phyloP scores from a whole-genome alignment of 495 filamentous ascomycete genomes.

The Neurospora sublineolata region DNA sequence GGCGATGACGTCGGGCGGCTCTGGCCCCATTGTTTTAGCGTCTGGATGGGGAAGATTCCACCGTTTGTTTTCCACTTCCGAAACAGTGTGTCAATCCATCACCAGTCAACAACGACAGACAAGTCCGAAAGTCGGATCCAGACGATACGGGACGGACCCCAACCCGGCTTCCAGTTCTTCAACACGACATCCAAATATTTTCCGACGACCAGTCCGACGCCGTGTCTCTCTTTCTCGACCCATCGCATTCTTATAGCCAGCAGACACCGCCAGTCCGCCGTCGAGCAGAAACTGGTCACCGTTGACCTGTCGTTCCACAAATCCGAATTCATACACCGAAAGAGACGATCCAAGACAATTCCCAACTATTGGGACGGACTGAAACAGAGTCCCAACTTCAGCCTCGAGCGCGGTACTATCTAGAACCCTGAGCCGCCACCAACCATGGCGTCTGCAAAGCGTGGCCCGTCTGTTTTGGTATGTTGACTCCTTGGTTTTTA shows the following conservation, averaged over 20 bases:
- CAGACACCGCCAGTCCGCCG: background rate
- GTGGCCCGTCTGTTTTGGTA: constrained; percentile 27
- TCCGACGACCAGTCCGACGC: background rate
- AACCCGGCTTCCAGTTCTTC: background rate
- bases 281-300: background rate
- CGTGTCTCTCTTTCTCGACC: background rate
- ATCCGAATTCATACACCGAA: background rate
- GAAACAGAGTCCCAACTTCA: background rate
- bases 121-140: background rate
- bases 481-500: background rate
- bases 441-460: constrained; percentile 23
- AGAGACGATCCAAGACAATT: background rate
- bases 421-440: background rate
- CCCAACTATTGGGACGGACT: background rate
- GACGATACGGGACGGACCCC: background rate
- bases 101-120: background rate
- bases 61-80: background rate
- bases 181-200: background rate
- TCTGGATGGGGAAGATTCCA: background rate
- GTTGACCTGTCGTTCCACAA: background rate
- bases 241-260: background rate
- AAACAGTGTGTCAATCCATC: background rate
- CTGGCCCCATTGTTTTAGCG: background rate
- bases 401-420: background rate
- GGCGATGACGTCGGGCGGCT: background rate